Base-by-base conservation (phyloP, 1,284 basidiomycete species). In the Fomitopsis schrenkii region DNA sequence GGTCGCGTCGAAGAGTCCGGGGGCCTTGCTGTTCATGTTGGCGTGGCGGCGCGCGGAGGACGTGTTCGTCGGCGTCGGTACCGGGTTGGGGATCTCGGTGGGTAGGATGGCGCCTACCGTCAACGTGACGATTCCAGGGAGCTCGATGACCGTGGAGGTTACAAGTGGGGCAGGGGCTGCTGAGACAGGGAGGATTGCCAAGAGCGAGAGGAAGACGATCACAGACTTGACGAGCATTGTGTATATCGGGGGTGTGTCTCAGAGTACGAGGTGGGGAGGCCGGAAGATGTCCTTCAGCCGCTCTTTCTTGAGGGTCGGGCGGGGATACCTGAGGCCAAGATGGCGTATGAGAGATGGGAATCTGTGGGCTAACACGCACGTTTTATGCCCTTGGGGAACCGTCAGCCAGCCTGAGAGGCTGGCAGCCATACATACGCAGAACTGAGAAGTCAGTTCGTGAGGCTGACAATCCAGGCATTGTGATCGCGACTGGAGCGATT, bases 91-190 rank as follows among this genome's bases (percentile, higher is more conserved):
- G 4, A 71, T 36, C 33, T 67, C 66, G 1, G 61, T 58, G 7
- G 65, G 65, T 0, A 28, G 58, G n/a, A 64, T 57, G 17, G 66
- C 3, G 10, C 56, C 64, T 1, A 69, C 12, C 9, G 64, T 70
- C 42, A 65, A n/a, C 3, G 57, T 50, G 15, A 56, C 45, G 12
- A 66, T 9, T 7, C 17, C 46, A 2, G 62, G 65, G 1, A 65
- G 0, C 10, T 54, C 35, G 33, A 67, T 1, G 30, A 41, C 58
- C n/a, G 59, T 67, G 12, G 64, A 62, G 1, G 40, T 42, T 0
- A 54, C 57, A 8, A 68, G 55, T 30, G 71, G 71, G 19, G 61
- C 69, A 5, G 71, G 66, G 19, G 60, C 54, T 19, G 59, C 62
- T 3, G 64, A 60, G 2, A 62, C n/a, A 3, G 54, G 38, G 10